Percentiles rank a stretch among this genome's conserved stretches.
Evolutionary conservation across 2,329 filamentous ascomycete species (phyloP).

Genomic region (Penicillium thymicola): DNA sequence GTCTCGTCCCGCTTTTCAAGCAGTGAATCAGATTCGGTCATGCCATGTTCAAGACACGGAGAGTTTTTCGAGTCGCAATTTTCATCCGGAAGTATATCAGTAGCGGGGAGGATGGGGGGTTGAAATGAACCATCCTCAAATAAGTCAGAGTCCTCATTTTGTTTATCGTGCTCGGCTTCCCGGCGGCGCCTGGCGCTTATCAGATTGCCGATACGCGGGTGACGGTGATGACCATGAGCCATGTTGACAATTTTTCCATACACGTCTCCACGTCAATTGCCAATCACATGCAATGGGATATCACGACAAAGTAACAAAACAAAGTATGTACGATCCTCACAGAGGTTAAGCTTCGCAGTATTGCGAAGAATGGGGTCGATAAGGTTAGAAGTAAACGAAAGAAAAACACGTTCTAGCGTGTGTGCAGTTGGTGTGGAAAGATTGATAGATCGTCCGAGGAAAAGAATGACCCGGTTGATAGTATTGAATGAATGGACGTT

Average conservation of each 20-base stretch:
- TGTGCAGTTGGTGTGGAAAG: conserved; percentile 5
- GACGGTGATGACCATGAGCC: conserved; percentile 21
- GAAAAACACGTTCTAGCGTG: conserved; percentile 17
- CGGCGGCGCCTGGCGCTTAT: conserved; percentile 15
- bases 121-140: background rate
- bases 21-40: background rate
- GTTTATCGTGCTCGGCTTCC: conserved; percentile 1
- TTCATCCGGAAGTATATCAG: conserved; percentile 6
- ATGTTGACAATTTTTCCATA: conserved; percentile 13
- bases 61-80: conserved; percentile 11
- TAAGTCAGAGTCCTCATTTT: background rate
- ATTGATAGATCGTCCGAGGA: conserved; percentile 1
- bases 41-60: conserved; percentile 3
- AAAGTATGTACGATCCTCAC: conserved; percentile 10
- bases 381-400: background rate
- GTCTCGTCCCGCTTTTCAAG: conserved; percentile 17
- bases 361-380: conserved; percentile 2
- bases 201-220: conserved; percentile 17
- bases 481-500: conserved; percentile 4
- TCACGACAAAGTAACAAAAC: background rate
- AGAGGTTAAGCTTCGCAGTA: conserved; percentile 15
- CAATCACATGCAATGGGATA: background rate
- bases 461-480: conserved; percentile 3
- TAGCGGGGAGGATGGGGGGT: background rate
- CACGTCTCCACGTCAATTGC: background rate